phyloP scores from a whole-genome alignment of 495 filamentous ascomycete genomes.

The Penicillium coprophilum region DNA sequence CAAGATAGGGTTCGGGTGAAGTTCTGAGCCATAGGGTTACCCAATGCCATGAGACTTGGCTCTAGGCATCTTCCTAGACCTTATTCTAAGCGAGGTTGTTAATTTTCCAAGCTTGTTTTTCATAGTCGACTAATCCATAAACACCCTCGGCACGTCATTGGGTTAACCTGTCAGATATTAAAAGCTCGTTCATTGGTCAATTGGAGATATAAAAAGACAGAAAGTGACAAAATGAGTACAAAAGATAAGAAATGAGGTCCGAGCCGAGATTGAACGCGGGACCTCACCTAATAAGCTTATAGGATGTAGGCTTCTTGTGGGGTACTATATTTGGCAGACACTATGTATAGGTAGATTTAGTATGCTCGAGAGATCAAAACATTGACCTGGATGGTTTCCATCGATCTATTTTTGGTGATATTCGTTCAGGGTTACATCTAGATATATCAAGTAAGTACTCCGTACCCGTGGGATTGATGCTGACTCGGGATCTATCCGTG shows the following conservation, averaged over 20 bases:
- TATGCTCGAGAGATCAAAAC: too few relatives aligned
- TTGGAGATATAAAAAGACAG: too few relatives aligned
- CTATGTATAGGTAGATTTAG: neutral
- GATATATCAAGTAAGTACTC: neutral
- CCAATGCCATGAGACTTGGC: neutral
- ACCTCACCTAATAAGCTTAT: slow-evolving; percentile 35
- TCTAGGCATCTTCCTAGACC: too few relatives aligned
- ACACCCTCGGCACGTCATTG: too few relatives aligned
- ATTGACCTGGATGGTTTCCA: too few relatives aligned
- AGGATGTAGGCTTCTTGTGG: slow-evolving; percentile 28
- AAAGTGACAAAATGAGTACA: neutral
- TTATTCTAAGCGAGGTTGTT: too few relatives aligned
- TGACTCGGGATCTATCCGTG: neutral
- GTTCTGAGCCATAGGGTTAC: neutral
- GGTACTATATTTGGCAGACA: neutral
- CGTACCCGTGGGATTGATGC: neutral
- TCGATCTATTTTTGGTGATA: too few relatives aligned
- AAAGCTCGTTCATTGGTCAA: too few relatives aligned
- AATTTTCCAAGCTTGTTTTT: too few relatives aligned
- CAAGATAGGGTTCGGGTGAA: neutral
- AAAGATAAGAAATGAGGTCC: slow-evolving; percentile 12
- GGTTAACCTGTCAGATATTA: too few relatives aligned
- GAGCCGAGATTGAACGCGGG: slow-evolving; percentile 42
- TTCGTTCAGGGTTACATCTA: too few relatives aligned
- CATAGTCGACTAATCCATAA: too few relatives aligned